These are phyloP conservation scores for Pythium pectinolyticum DNA, from an alignment of 352 stramenopile species.

Conservation along the genomic window DNA sequence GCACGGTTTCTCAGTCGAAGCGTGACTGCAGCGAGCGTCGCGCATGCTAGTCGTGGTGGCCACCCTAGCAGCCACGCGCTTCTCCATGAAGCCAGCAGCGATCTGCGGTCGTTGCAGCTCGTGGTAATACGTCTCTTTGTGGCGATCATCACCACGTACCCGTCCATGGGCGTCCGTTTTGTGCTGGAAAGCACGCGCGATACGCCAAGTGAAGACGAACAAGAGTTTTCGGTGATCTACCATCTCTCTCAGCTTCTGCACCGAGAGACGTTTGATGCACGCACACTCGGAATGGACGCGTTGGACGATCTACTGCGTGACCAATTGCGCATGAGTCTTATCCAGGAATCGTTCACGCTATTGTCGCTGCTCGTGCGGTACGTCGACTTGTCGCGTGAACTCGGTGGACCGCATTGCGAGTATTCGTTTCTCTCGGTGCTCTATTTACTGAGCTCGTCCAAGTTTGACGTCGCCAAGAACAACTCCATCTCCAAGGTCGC, in stretches of 20 bases:
- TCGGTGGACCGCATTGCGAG: slow-evolving; percentile 51
- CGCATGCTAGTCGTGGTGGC: no score
- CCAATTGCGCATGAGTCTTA: slow-evolving; percentile 34
- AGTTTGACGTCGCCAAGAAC: slow-evolving; percentile 38
- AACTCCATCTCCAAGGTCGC: slow-evolving; percentile 56
- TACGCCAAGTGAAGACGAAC: slow-evolving; percentile 43
- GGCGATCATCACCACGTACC: slow-evolving; percentile 52
- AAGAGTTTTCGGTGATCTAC: slow-evolving; percentile 60
- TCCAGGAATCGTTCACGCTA: slow-evolving; percentile 60
- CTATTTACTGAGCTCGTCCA: slow-evolving; percentile 41
- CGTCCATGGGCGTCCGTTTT: slow-evolving; percentile 61
- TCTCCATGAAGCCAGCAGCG: slow-evolving; percentile 15
- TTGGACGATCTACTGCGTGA: slow-evolving; percentile 34
- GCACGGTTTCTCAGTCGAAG: slow-evolving; percentile 54
- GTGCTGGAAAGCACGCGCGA: slow-evolving; percentile 72
- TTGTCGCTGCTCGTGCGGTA: slow-evolving; percentile 61
- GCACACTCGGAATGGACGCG: slow-evolving; percentile 34
- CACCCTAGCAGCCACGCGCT: neutral
- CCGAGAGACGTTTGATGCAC: slow-evolving; percentile 55
- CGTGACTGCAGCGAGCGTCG: neutral
- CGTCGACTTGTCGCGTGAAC: slow-evolving; percentile 58
- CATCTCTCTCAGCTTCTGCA: slow-evolving; percentile 62
- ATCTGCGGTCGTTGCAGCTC: slow-evolving; percentile 41
- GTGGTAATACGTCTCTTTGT: slow-evolving; percentile 63
- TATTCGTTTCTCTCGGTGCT: slow-evolving; percentile 61